Evolutionary conservation across 2,329 filamentous ascomycete species (phyloP).

Genomic region (Beauveria bassiana): DNA sequence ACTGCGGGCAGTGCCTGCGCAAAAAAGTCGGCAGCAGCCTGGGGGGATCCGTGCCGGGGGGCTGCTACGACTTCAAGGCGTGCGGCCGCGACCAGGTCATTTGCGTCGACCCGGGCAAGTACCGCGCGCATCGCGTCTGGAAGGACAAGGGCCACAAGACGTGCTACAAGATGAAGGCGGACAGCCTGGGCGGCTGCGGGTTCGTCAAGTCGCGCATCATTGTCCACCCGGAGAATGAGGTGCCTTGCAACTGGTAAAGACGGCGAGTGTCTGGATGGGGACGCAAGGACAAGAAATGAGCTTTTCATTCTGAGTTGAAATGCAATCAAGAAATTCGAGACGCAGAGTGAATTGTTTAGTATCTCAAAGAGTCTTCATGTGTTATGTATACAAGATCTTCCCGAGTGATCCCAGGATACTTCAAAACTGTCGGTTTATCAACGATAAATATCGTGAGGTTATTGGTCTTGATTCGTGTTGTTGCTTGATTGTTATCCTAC

Average conservation of each 20-base stretch:
- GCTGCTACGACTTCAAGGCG: constrained; percentile 6
- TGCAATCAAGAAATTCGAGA: not conserved
- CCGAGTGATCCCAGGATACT: too few species aligned
- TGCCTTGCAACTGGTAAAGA: constrained; percentile 10
- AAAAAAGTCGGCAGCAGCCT: constrained; percentile 1
- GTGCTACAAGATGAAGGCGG: constrained; percentile 9
- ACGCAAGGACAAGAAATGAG: not conserved
- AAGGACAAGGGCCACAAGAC: constrained; percentile 12
- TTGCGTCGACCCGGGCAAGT: constrained; percentile 11
- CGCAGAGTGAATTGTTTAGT: not conserved
- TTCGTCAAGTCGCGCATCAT: constrained; percentile 4
- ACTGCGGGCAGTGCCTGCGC: constrained; percentile 3
- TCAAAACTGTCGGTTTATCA: too few species aligned
- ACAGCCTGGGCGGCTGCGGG: constrained; percentile 6
- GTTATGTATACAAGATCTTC: not conserved
- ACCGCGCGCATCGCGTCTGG: constrained; percentile 13
- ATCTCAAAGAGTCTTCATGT: not conserved
- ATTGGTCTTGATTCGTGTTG: too few species aligned
- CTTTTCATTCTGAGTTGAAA: too few species aligned
- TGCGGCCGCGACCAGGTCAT: constrained; percentile 11
- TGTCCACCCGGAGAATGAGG: not conserved
- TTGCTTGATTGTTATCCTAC: too few species aligned
- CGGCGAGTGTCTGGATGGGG: not conserved
- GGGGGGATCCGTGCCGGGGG: not conserved
- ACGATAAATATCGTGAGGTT: too few species aligned